phyloP scores from a whole-genome alignment of 2,329 filamentous ascomycete genomes.

The Pseudogymnoascus sp. region DNA sequence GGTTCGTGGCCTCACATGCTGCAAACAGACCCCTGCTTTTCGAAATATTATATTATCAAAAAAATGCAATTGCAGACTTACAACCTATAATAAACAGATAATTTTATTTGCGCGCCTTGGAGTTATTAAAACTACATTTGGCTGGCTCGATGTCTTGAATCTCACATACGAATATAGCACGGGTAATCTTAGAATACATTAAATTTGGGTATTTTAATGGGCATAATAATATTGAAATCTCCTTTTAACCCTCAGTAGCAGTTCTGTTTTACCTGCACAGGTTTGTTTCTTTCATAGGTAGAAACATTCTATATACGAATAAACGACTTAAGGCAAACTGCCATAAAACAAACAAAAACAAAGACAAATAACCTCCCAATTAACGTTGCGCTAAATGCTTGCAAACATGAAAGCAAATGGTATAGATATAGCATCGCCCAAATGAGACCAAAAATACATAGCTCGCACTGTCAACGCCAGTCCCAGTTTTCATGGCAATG shows the following conservation, averaged over 20 bases:
- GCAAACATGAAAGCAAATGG: conserved; percentile 8
- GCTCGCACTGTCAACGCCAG: conserved; percentile 3
- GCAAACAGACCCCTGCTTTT: background rate
- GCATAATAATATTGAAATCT: conserved; percentile 6
- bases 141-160: background rate
- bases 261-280: conserved; percentile 11
- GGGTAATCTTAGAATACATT: background rate
- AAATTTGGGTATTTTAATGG: conserved; percentile 7
- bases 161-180: background rate
- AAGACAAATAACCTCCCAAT: conserved; percentile 2
- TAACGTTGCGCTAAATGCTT: conserved; percentile 11
- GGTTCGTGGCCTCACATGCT: background rate
- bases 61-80: background rate
- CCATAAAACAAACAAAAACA: background rate
- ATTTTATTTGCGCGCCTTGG: background rate
- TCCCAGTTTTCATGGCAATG: conserved; percentile 20
- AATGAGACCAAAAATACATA: background rate
- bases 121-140: background rate
- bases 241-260: conserved; percentile 6
- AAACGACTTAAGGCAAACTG: background rate
- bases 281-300: background rate
- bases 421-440: conserved; percentile 7
- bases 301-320: conserved; percentile 2
- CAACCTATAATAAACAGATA: background rate
- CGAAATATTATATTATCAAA: background rate